Conservation (phyloP, 2,329 filamentous ascomycete genomes). For the Lasiodiplodia citricola region DNA sequence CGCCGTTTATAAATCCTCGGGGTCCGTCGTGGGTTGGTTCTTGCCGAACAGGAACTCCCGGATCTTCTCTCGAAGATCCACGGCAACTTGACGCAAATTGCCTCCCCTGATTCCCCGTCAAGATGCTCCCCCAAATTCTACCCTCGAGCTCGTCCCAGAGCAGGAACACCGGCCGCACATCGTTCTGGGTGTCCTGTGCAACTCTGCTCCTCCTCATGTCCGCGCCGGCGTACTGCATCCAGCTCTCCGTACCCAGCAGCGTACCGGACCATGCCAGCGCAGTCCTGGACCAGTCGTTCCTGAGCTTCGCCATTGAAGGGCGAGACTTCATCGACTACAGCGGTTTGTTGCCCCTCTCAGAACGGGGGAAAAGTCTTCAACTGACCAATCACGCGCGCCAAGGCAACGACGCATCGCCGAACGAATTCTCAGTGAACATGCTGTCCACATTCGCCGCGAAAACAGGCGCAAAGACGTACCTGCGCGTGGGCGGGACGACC, state of each 20-base stretch:
- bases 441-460: slow-evolving; percentile 9
- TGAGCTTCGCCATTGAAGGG: slow-evolving; percentile 12
- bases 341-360: neutral
- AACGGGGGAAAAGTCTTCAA: too few species aligned
- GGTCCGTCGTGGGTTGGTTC: neutral
- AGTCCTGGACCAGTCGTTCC: slow-evolving; percentile 1
- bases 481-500: slow-evolving; percentile 19
- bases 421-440: slow-evolving; percentile 20
- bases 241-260: neutral
- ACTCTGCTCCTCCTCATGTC: neutral
- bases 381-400: too few species aligned
- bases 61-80: neutral
- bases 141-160: neutral
- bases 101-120: neutral
- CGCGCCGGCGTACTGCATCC: neutral
- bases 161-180: too few species aligned
- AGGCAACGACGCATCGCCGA: neutral
- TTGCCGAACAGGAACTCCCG: neutral
- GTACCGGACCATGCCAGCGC: slow-evolving; percentile 1
- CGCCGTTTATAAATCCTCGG: neutral
- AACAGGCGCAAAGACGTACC: neutral
- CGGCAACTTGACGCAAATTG: neutral
- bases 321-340: slow-evolving; percentile 18
- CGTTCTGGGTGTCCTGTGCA: neutral
- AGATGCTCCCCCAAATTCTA: neutral